Percentiles rank a stretch among this genome's conserved stretches.
phyloP scores from a whole-genome alignment of 2,329 filamentous ascomycete species.

The Chrysoporthe deuterocubensis region DNA sequence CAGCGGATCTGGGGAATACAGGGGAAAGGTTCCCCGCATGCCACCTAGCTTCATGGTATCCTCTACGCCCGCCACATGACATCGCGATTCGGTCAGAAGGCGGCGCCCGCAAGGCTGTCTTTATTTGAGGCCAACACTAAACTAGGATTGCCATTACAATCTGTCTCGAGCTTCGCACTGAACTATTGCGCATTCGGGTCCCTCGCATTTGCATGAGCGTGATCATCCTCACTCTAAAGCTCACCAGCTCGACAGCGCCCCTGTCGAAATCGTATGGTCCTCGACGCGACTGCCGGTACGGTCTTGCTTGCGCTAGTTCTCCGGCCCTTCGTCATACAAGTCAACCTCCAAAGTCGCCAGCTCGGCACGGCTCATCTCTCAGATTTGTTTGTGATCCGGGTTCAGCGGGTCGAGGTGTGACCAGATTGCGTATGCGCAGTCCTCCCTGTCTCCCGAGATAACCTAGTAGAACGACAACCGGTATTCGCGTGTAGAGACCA shows the following conservation, averaged over 20 bases:
- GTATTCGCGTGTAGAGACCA: neutral
- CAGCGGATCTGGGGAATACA: neutral
- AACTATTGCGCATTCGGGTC: neutral
- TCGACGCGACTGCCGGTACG: neutral
- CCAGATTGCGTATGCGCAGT: neutral
- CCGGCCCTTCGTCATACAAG: neutral
- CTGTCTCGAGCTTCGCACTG: neutral
- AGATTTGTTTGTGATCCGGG: neutral
- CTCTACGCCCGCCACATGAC: neutral
- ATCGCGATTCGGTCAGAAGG: neutral
- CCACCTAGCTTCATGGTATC: neutral
- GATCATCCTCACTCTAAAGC: neutral
- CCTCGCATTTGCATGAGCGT: neutral
- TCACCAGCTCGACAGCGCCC: neutral
- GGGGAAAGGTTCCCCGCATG: constrained; percentile 3
- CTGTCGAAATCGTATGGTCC: constrained; percentile 2
- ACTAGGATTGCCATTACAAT: constrained; percentile 1
- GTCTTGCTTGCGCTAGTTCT: neutral
- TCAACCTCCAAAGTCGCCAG: constrained; percentile 3
- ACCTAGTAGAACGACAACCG: constrained; percentile 15
- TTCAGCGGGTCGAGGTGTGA: constrained; percentile 1
- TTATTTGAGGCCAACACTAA: neutral
- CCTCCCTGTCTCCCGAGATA: constrained; percentile 11
- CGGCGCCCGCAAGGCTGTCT: neutral
- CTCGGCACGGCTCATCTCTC: neutral